Evolutionary conservation across 2,329 filamentous ascomycete genomes (phyloP).

Genomic region (Fusarium sacchari): DNA sequence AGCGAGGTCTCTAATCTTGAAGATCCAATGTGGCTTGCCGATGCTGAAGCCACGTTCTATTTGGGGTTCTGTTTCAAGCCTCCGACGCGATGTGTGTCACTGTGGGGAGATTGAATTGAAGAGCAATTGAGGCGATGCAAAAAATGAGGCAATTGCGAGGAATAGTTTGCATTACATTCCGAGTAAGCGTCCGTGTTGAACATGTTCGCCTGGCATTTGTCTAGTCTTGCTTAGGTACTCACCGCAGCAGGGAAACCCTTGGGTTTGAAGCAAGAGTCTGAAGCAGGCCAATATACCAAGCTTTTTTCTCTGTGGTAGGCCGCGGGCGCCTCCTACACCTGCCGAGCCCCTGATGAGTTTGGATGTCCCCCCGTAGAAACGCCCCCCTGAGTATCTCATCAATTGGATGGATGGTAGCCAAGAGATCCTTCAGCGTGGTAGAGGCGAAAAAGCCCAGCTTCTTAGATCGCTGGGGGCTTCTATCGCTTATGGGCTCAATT

Average conservation of each 20-base stretch:
- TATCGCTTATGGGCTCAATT: not conserved
- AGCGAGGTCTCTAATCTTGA: not conserved
- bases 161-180: not conserved
- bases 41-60: conserved; percentile 11
- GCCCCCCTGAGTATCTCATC: conserved; percentile 1
- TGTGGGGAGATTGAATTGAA: not conserved
- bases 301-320: not conserved
- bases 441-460: not conserved
- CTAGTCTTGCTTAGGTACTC: not conserved
- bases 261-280: not conserved
- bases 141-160: not conserved
- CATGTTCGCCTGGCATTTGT: not conserved
- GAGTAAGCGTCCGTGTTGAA: not conserved
- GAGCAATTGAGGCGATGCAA: not conserved
- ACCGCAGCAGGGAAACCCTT: not conserved
- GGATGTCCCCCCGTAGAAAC: not conserved
- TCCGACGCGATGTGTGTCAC: conserved; percentile 3
- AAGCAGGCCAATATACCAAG: not conserved
- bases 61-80: conserved; percentile 16
- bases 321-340: not conserved
- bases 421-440: not conserved
- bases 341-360: not conserved
- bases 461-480: not conserved
- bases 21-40: conserved; percentile 16
- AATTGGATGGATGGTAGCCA: not conserved